phyloP scores from a whole-genome alignment of 371 early-diverging fungal species.

The Nematocida sp. region DNA sequence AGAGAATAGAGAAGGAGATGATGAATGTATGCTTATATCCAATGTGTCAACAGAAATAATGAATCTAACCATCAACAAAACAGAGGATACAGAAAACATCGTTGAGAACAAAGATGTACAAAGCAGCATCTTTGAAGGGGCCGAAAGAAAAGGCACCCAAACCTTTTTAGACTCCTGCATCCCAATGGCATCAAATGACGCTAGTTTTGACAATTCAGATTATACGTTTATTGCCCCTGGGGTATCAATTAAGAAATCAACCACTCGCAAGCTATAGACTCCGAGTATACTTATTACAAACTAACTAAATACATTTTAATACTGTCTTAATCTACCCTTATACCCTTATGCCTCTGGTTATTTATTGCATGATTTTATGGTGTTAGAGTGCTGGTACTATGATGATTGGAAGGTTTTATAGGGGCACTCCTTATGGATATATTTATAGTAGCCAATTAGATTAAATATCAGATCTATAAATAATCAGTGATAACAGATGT shows the following conservation, averaged over 20 bases:
- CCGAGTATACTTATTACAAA: no score
- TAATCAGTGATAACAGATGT: no score
- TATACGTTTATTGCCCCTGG: conserved; percentile 39
- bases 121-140: conserved; percentile 19
- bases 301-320: no score
- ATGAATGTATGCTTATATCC: neutral
- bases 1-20: neutral
- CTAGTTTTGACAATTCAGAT: neutral
- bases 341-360: no score
- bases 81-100: conserved; percentile 43
- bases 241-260: conserved; percentile 29
- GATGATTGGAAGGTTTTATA: no score
- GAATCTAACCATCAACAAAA: conserved; percentile 23
- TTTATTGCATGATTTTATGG: no score
- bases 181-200: neutral
- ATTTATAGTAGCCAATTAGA: no score
- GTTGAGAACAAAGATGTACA: conserved; percentile 41
- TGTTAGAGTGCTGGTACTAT: no score
- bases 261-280: conserved; percentile 12
- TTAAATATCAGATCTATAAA: no score
- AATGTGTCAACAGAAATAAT: conserved; percentile 26
- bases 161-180: conserved; percentile 31
- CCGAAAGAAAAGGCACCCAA: conserved; percentile 4
- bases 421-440: no score
- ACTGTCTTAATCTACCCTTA: no score